Evolutionary conservation across 345 rosid genomes (phyloP), one percentile per base, ranked within the genome.

Genomic region (Eucalyptus pauciflora): DNA sequence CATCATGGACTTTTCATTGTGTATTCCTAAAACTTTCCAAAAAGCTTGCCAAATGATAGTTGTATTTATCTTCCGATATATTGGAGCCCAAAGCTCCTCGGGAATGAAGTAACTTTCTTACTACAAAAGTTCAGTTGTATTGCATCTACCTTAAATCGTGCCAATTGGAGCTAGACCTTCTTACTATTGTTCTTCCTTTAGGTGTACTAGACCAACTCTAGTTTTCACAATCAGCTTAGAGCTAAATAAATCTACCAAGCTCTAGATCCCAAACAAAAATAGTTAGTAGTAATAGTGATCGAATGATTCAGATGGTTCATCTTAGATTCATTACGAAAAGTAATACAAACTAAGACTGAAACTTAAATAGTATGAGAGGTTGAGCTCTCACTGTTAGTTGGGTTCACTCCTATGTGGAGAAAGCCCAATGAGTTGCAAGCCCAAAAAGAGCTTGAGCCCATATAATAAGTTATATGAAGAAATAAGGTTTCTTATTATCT

Each of bases 181-280:
- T 58, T 5, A 0, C 90, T 95, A 89, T 91, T 96, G 96, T 89
- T 96, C 99, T 94, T 97, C 99, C 62, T 94, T 94, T 91, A 97
- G 90, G 16, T 96, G 97, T 87, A 96, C 98, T 87, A 98, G 97
- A 89, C 92, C 99, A 90, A 98, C 95, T 89, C 96, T 97, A 86
- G 98, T 96, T 92, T 97, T 97, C 58, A 96, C 98, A 86, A 96
- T 95, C 83, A 98, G 89, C 91, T 96, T 96, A 27, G 99, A 97
- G 12, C 99, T 98, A 86, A 98, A 3, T 91, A 97, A 94, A 92
- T 97, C 99, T 50, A 96, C 96, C 95, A 96, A 94, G 89, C 96
- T 96, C 99, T 96, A 88, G 87, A 90, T 88, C 81, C 81, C 85
- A 33, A 86, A 22, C 50, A 90, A 20, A 76, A 89, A 48, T 60